Evolutionary conservation across 164 flowering plant species (phyloP).

Genomic region (Vitis vinifera): DNA sequence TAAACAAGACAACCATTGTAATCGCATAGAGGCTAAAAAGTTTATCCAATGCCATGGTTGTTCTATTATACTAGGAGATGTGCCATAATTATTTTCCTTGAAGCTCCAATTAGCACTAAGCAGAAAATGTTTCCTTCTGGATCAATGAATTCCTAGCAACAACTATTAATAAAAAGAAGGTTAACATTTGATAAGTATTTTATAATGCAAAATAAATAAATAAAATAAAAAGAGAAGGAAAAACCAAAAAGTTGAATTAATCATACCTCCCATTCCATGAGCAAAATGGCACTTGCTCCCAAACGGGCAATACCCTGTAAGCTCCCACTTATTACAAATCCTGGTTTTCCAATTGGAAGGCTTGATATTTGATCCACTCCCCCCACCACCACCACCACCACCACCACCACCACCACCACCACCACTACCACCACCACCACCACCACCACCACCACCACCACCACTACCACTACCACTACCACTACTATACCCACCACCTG

Average conservation of each 20-base stretch:
- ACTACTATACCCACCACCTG: slow-evolving; percentile 54
- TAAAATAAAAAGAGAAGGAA: neutral
- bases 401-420: slow-evolving; percentile 44
- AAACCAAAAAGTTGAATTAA: neutral
- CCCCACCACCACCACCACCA: slow-evolving; percentile 8
- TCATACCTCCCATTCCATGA: slow-evolving; percentile 87
- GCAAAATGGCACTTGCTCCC: slow-evolving; percentile 99
- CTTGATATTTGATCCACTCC: slow-evolving; percentile 49
- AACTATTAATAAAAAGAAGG: no score
- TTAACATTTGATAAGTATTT: neutral
- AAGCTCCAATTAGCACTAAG: neutral
- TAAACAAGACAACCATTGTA: no score
- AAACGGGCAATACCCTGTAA: slow-evolving; percentile 95
- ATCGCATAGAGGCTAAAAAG: no score
- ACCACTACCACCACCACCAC: slow-evolving; percentile 36
- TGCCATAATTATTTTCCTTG: neutral
- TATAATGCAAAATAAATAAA: neutral
- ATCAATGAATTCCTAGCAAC: neutral
- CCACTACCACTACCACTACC: slow-evolving; percentile 50
- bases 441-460: slow-evolving; percentile 34
- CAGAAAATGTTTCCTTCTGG: neutral
- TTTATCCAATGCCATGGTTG: neutral
- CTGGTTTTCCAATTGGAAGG: slow-evolving; percentile 99
- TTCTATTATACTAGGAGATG: neutral
- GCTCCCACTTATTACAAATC: slow-evolving; percentile 99